Evolutionary conservation across 2,329 filamentous ascomycete species (phyloP).

Genomic region (Botryotinia convoluta): DNA sequence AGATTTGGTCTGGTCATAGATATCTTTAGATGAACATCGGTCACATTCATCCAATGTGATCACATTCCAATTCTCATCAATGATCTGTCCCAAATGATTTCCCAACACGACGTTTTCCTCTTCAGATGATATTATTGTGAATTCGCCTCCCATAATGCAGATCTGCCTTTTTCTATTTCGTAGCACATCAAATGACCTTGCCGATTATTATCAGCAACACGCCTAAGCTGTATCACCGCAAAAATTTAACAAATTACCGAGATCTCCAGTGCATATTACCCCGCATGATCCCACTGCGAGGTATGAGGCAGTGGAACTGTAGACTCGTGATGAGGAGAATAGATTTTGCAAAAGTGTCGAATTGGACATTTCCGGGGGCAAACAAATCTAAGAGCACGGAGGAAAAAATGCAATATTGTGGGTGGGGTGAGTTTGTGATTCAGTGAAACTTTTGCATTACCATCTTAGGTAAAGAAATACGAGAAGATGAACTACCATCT

Average conservation of each 20-base stretch:
- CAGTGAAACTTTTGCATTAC: background rate
- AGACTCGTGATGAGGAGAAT: background rate
- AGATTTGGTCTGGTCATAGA: background rate
- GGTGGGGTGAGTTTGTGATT: background rate
- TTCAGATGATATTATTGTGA: background rate
- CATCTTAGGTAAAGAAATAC: background rate
- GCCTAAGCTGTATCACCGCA: background rate
- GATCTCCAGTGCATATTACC: constrained; percentile 1
- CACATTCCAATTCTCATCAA: background rate
- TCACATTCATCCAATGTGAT: background rate
- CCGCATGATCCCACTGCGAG: background rate
- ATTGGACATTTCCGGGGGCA: background rate
- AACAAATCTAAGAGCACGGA: background rate
- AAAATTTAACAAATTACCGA: background rate
- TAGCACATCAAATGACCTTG: constrained; percentile 1
- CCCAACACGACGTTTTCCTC: background rate
- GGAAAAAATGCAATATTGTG: background rate
- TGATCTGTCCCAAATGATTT: background rate
- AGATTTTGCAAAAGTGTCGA: background rate
- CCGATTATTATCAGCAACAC: background rate
- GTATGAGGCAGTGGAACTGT: background rate
- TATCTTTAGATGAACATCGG: background rate
- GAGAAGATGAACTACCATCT: background rate
- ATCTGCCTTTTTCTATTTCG: background rate
- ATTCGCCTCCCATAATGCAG: background rate